Evolutionary conservation across 352 stramenopile species (phyloP).

Genomic region (Phytopythium kandeliae): DNA sequence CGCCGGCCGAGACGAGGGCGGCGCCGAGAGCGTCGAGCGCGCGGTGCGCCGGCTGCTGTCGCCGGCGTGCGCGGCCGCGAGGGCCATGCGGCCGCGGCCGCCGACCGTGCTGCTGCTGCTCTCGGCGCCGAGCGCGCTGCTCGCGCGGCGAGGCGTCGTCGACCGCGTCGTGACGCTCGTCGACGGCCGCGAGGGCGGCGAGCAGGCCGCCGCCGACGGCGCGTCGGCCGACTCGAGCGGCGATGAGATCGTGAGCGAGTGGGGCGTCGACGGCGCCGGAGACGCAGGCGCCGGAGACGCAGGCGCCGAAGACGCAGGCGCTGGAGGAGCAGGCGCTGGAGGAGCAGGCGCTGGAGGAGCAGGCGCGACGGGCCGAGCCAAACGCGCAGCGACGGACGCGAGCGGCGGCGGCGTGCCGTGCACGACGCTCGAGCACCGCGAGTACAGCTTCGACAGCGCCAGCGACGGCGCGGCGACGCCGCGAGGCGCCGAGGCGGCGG

Average conservation of each 20-base stretch:
- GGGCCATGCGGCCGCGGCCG: too few relatives aligned
- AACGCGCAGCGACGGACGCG: conserved; percentile 1
- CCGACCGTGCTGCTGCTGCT: neutral
- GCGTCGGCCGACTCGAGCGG: conserved; percentile 2
- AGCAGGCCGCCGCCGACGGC: too few relatives aligned
- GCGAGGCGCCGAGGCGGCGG: neutral
- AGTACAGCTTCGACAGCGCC: conserved; percentile 9
- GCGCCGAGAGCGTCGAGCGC: neutral
- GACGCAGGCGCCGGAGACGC: too few relatives aligned
- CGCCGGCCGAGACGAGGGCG: too few relatives aligned
- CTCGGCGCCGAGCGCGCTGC: neutral
- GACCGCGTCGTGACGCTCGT: conserved; percentile 1
- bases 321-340: too few relatives aligned
- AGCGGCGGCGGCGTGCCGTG: conserved; percentile 2
- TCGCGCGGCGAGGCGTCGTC: neutral
- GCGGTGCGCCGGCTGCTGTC: neutral
- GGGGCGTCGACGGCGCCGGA: too few relatives aligned
- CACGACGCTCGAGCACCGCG: conserved; percentile 5
- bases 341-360: too few relatives aligned
- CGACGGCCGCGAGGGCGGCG: neutral
- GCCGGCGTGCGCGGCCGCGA: too few relatives aligned
- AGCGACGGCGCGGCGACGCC: neutral
- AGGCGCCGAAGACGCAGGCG: too few relatives aligned
- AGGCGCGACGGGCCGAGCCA: too few relatives aligned
- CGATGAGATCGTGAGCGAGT: conserved; percentile 5